A percentile compares a stretch with the other conserved stretches of the same genome.
Conservation (phyloP, 306 rosid species). For the Vachellia pachyceras region DNA sequence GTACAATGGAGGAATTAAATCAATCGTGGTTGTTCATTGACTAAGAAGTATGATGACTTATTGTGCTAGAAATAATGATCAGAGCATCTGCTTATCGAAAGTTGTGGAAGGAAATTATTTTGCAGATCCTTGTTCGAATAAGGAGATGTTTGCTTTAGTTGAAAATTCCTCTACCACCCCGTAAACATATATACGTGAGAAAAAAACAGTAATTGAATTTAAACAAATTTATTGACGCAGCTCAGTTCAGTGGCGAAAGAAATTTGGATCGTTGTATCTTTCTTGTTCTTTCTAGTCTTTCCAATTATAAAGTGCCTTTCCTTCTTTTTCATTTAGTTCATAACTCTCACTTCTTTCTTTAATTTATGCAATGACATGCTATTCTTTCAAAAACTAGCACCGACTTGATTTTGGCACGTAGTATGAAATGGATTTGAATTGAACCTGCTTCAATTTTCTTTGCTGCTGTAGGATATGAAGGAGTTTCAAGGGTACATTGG, state of each 20-base stretch:
- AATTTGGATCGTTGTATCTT: not conserved
- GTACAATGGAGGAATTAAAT: not conserved
- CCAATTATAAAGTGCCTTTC: not conserved
- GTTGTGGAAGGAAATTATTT: not conserved
- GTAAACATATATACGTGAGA: not conserved
- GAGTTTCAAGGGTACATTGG: slow-evolving; percentile 15
- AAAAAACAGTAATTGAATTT: not conserved
- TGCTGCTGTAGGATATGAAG: slow-evolving; percentile 44
- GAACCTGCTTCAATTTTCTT: not conserved
- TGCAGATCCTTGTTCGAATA: not conserved
- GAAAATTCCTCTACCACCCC: not conserved
- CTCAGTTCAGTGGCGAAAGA: not conserved
- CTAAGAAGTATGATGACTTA: not conserved
- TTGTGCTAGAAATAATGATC: not conserved
- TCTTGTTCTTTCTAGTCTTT: not conserved
- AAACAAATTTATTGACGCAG: too few species aligned
- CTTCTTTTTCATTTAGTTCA: not conserved
- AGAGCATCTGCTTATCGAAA: not conserved
- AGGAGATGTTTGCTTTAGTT: not conserved
- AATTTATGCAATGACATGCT: not conserved
- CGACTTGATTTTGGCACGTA: not conserved
- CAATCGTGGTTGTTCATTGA: not conserved
- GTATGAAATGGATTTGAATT: not conserved
- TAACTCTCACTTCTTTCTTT: not conserved
- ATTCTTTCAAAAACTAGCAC: not conserved